These are phyloP conservation scores for Monilinia fructigena DNA, from an alignment of 2,329 filamentous ascomycete species.

Conservation along the genomic window DNA sequence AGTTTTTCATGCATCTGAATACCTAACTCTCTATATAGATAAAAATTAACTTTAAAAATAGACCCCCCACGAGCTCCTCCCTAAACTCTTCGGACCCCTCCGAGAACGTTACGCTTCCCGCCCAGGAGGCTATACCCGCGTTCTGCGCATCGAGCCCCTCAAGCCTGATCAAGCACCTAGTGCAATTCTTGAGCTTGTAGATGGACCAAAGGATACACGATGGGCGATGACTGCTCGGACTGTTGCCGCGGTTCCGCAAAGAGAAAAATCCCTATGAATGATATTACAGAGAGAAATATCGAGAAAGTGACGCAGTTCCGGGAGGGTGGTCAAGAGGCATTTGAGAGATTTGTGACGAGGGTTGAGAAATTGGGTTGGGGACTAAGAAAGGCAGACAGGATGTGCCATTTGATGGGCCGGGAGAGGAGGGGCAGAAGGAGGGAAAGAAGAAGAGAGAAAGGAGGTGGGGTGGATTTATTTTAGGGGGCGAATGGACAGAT, in stretches of 20 bases:
- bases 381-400: slow-evolving; percentile 35
- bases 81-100: slow-evolving; percentile 85
- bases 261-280: slow-evolving; percentile 60
- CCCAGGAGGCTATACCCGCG: slow-evolving; percentile 92
- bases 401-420: slow-evolving; percentile 29
- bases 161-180: slow-evolving; percentile 84
- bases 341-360: slow-evolving; percentile 63
- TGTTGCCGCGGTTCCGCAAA: slow-evolving; percentile 64
- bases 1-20: slow-evolving; percentile 39
- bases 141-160: slow-evolving; percentile 85
- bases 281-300: slow-evolving; percentile 75
- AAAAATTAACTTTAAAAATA: slow-evolving; percentile 39
- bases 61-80: slow-evolving; percentile 68
- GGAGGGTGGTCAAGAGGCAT: slow-evolving; percentile 60
- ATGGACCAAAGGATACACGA: slow-evolving; percentile 89
- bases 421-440: slow-evolving; percentile 17
- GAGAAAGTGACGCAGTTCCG: slow-evolving; percentile 80
- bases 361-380: slow-evolving; percentile 42
- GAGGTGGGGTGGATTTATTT: slow-evolving; percentile 23
- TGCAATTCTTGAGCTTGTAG: slow-evolving; percentile 91
- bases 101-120: slow-evolving; percentile 70
- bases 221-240: slow-evolving; percentile 91
- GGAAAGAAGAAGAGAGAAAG: slow-evolving; percentile 18
- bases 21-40: not conserved
- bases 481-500: slow-evolving; percentile 4